Conservation (phyloP, 495 filamentous ascomycete species). For the Rostrohypoxylon terebratum region DNA sequence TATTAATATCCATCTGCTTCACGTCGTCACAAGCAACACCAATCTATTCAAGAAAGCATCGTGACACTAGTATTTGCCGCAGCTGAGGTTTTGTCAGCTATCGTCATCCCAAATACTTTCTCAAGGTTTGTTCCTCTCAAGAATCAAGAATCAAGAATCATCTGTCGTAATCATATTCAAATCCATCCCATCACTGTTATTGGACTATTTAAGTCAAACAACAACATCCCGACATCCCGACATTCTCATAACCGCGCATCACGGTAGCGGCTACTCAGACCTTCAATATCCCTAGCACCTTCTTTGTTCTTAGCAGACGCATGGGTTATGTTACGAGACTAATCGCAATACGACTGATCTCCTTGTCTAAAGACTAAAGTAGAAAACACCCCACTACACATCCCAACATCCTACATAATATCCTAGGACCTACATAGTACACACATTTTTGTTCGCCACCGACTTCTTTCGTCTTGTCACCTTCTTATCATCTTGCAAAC, state of each 20-base stretch:
- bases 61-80: neutral
- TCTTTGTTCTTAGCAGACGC: conserved; percentile 26
- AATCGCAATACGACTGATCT: conserved; percentile 3
- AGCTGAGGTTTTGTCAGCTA: neutral
- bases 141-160: neutral
- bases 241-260: conserved; percentile 18
- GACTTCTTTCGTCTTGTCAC: neutral
- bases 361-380: neutral
- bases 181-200: neutral
- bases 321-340: conserved; percentile 2
- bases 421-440: no score
- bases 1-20: no score
- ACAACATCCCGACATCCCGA: conserved; percentile 12
- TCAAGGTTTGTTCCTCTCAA: conserved; percentile 28
- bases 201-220: neutral
- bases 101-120: neutral
- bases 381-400: neutral
- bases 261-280: conserved; percentile 1
- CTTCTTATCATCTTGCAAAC: neutral
- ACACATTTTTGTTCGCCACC: neutral
- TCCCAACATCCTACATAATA: neutral
- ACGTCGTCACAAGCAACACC: conserved; percentile 10
- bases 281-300: neutral
- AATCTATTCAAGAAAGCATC: conserved; percentile 18
- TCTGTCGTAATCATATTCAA: neutral